Base-by-base conservation (phyloP, 2,329 filamentous ascomycete genomes). In the Aspergillus piperis region DNA sequence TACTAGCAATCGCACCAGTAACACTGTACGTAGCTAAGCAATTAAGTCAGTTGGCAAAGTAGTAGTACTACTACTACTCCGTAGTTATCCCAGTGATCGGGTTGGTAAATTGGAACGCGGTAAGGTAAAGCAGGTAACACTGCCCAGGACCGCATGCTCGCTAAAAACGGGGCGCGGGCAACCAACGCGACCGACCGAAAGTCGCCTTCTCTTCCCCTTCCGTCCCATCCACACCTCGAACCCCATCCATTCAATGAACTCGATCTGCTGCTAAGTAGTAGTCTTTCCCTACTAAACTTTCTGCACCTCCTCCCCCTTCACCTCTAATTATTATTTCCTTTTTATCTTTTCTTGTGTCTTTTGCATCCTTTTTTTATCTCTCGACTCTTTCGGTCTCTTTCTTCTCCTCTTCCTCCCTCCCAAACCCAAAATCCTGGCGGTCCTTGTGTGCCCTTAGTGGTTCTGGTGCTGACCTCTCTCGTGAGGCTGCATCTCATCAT, bases 401-500 rank as follows among this genome's bases (percentile, higher is more conserved):
- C 42, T 19, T 60, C 62, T 57, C 57, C 62, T 67, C 57, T 58
- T 61, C 61, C 53, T 58, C 61, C 54, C 47, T 48, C 42, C 59
- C 64, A 60, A 67, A 63, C 56, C 56, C 64, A 47, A 57, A 58
- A 64, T 50, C 65, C 42, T 67, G 67, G 64, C 67, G 71, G 71
- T 71, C 68, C 64, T 62, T 66, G 68, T 70, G 57, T 60, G 57
- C 53, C 68, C 68, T 70, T 73, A 72, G 70, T 72, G 68, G 61
- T 61, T 49, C 44, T 68, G 70, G 71, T 73, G 71, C 73, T 71
- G 69, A 70, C 73, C 73, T 76, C 73, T 70, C 65, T 66, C 64
- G 66, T 67, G 74, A 75, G 73, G 72, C 71, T 73, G 73, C 71
- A 75, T 73, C 72, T 67, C 64, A 68, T 66, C 65, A 57, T 70